Base-by-base conservation (phyloP, 2,329 filamentous ascomycete species). In the Pseudocercospora fuligena region DNA sequence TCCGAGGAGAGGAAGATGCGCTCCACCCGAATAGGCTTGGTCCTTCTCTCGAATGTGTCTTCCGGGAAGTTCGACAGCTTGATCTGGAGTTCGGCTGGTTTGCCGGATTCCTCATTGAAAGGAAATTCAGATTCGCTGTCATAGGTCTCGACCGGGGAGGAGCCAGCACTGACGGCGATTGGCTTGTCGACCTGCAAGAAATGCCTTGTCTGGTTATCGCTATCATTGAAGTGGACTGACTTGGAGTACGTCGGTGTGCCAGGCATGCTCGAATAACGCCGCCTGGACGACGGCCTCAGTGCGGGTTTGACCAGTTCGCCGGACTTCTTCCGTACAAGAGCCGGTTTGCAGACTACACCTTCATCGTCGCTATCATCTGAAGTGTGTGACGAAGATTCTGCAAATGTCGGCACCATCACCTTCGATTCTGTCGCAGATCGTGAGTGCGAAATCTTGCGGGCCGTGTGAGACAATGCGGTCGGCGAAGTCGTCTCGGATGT, bases 191-290 rank as follows among this genome's bases (percentile, higher is more conserved):
- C 90, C 77, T 97, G 93, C 23, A 97, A 84, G 79, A 99, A 99
- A 78, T 98, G 95, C 33, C 95, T 89, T 46, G 98, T 94, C 74
- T 98, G 94, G 81, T 98, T 95, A 46, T 98, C 88, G 76, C 97
- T 92, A 27, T 94, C 92, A 80, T 98, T 95, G 77, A 99, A 99
- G 80, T 99, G 95, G n/a, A 99, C 95, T 12, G 92, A 93, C 80
- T 99, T 99, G 72, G 91, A 91, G 77, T 94, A 98, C 8, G 94
- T 95, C 0, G 95, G 95, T 0, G 95, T 99, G 63, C 95, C 95
- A 8, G 95, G 95, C 92, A 98, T 97, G 82, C 94, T 98, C 3
- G 92, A 97, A 0, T 94, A 94, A 65, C 95, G 88, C 70, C 92
- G 87, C 70, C 88, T 87, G n/a, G 91, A 92, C 12, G 92, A 85